These are phyloP conservation scores for Cystobasidium sp. DNA, from an alignment of 1,284 basidiomycete species.

Conservation along the genomic window DNA sequence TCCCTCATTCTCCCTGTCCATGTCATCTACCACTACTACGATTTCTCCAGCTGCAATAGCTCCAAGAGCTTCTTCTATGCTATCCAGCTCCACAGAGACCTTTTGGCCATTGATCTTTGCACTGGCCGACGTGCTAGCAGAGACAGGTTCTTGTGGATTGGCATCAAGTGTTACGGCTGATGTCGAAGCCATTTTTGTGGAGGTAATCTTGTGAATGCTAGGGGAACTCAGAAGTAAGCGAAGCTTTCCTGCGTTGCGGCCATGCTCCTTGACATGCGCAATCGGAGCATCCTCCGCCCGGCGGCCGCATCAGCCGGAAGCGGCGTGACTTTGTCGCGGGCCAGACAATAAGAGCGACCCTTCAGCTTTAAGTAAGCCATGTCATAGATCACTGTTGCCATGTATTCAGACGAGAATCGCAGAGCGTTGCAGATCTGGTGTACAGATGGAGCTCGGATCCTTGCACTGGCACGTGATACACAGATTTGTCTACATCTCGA, in stretches of 20 bases:
- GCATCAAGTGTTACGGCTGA: slow-evolving; percentile 22
- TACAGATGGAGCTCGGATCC: too few relatives aligned
- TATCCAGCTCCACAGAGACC: slow-evolving; percentile 63
- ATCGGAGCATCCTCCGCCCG: slow-evolving; percentile 4
- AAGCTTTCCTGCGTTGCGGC: background rate
- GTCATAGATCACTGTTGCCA: too few relatives aligned
- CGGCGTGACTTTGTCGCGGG: slow-evolving; percentile 14
- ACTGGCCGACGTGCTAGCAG: slow-evolving; percentile 9
- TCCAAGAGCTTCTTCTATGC: slow-evolving; percentile 76
- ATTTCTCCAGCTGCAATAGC: slow-evolving; percentile 84
- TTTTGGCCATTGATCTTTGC: slow-evolving; percentile 36
- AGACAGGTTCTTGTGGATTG: background rate
- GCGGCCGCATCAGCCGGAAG: slow-evolving; percentile 12
- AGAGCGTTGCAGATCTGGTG: too few relatives aligned
- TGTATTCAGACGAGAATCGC: too few relatives aligned
- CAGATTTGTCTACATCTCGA: background rate
- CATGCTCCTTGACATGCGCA: too few relatives aligned
- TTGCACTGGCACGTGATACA: slow-evolving; percentile 20
- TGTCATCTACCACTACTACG: slow-evolving; percentile 93
- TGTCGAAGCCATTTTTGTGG: slow-evolving; percentile 8
- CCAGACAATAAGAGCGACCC: background rate
- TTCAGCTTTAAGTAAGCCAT: too few relatives aligned
- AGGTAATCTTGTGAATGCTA: background rate
- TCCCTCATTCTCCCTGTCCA: slow-evolving; percentile 90
- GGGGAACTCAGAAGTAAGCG: background rate